Percentiles rank a stretch among this genome's conserved stretches.
Conservation (phyloP, 257 asterid species). For the Penstemon barbatus region DNA sequence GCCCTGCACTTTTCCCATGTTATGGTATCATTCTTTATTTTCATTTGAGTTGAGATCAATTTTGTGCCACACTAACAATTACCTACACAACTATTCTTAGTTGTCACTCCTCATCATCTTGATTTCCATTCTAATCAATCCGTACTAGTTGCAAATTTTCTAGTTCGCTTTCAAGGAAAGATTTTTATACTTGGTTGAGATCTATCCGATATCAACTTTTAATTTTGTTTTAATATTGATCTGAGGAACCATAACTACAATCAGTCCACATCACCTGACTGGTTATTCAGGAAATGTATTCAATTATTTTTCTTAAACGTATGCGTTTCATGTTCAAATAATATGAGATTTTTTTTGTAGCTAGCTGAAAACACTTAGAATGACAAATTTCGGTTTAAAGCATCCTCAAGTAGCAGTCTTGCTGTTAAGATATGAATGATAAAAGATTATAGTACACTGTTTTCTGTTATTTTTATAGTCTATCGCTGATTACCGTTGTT, state of each 20-base stretch:
- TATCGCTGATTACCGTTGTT: conserved; percentile 1
- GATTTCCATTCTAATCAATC: conserved; percentile 24
- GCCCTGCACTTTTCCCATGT: conserved; percentile 97
- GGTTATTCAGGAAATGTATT: conserved; percentile 11
- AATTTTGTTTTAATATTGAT: conserved; percentile 17
- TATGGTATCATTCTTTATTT: conserved; percentile 57
- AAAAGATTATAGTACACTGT: background rate
- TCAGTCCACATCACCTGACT: conserved; percentile 19
- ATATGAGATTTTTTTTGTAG: conserved; percentile 8
- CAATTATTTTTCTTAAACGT: background rate
- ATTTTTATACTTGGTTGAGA: conserved; percentile 1
- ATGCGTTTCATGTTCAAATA: conserved; percentile 20
- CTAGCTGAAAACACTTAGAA: background rate
- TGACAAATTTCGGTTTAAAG: background rate
- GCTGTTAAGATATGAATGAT: background rate
- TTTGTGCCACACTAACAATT: conserved; percentile 6
- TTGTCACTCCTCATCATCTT: conserved; percentile 18
- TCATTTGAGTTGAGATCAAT: conserved; percentile 2
- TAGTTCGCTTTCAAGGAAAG: conserved; percentile 8
- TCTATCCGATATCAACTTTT: conserved; percentile 12
- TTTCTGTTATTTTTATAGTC: conserved; percentile 5
- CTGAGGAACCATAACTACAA: conserved; percentile 15
- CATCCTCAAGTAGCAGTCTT: conserved; percentile 7
- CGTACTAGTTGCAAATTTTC: conserved; percentile 5
- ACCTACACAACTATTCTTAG: background rate